Evolutionary conservation across 1,284 basidiomycete species (phyloP).

Genomic region (Irpex lacteus): DNA sequence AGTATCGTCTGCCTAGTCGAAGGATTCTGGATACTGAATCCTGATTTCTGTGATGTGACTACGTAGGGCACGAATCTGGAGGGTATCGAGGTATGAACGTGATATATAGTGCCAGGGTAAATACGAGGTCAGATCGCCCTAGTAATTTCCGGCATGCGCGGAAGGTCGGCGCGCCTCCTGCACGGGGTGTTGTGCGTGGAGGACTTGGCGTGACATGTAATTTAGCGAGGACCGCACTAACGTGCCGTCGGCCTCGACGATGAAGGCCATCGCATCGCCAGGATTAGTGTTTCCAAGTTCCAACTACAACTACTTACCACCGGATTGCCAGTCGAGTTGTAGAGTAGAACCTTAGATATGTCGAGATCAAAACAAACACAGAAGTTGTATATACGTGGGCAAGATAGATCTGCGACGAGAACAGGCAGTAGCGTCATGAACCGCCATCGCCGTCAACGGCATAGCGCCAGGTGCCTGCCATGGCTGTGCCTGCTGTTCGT

Average conservation of each 20-base stretch:
- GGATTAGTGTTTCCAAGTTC: background rate
- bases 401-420: background rate
- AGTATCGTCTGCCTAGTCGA: conserved; percentile 25
- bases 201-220: background rate
- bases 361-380: no score
- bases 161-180: background rate
- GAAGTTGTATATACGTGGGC: no score
- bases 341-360: no score
- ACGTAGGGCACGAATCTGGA: conserved; percentile 78
- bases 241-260: background rate
- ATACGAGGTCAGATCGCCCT: background rate
- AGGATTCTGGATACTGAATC: no score
- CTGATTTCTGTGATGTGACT: background rate
- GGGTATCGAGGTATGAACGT: conserved; percentile 64
- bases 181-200: background rate
- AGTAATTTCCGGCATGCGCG: background rate
- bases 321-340: background rate
- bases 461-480: background rate
- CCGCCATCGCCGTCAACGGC: background rate
- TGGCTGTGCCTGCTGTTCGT: conserved; percentile 12
- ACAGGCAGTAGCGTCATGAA: background rate
- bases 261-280: background rate
- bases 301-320: background rate
- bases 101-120: background rate
- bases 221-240: background rate